phyloP scores from a whole-genome alignment of 345 rosid genomes.

The Rhizophora apiculata region DNA sequence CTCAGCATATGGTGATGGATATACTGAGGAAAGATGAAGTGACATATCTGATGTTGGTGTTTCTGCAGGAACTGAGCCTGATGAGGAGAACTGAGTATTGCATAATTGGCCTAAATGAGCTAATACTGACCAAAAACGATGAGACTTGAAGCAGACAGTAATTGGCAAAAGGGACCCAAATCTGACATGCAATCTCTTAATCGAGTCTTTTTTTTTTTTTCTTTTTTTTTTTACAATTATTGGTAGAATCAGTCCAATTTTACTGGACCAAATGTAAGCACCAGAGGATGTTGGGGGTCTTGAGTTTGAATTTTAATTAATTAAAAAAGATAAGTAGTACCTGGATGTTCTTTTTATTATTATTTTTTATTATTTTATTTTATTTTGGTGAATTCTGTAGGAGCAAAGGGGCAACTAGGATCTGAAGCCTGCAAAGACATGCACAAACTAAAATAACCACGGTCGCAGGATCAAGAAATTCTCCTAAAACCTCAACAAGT shows the following conservation, averaged over 20 bases:
- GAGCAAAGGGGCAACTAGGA: constrained; percentile 18
- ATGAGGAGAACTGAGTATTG: constrained; percentile 44
- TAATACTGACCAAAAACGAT: too few species aligned
- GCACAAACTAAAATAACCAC: constrained; percentile 23
- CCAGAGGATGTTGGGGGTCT: too few species aligned
- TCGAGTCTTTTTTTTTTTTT: too few species aligned
- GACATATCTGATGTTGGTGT: constrained; percentile 41
- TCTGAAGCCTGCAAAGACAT: constrained; percentile 31
- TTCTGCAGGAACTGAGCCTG: constrained; percentile 45
- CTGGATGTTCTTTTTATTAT: neutral
- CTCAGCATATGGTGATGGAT: constrained; percentile 28
- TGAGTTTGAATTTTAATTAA: too few species aligned
- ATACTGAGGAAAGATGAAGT: constrained; percentile 38
- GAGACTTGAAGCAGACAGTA: too few species aligned
- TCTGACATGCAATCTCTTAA: too few species aligned
- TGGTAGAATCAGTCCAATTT: too few species aligned
- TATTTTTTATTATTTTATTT: neutral
- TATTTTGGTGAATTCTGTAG: constrained; percentile 15
- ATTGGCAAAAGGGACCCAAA: too few species aligned
- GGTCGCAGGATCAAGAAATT: constrained; percentile 14
- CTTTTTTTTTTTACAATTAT: too few species aligned
- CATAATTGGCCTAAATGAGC: too few species aligned
- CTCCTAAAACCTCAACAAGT: constrained; percentile 35
- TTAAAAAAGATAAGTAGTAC: too few species aligned
- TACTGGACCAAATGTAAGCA: neutral